Conservation (phyloP, 2,329 filamentous ascomycete species). For the Cadophora luteo-olivacea region DNA sequence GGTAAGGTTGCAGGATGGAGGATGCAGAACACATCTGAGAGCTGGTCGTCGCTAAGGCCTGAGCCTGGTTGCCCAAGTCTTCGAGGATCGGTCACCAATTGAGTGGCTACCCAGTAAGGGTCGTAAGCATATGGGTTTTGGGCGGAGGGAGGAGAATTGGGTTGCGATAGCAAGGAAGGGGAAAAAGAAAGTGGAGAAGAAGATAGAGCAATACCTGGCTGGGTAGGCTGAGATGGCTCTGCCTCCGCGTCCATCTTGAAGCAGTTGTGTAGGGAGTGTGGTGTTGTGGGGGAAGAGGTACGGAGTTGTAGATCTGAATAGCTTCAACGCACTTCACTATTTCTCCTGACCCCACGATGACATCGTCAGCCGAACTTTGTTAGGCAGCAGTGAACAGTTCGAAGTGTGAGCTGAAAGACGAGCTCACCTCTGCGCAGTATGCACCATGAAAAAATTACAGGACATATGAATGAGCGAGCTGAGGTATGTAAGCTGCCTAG, state of each 20-base stretch:
- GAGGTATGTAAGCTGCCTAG: constrained; percentile 6
- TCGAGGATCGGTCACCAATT: constrained; percentile 81
- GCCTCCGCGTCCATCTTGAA: constrained; percentile 36
- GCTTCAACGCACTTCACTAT: constrained; percentile 16
- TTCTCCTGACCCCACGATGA: constrained; percentile 13
- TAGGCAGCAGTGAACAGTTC: constrained; percentile 26
- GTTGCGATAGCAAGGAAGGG: constrained; percentile 20
- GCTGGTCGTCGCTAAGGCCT: constrained; percentile 80
- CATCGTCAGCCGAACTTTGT: constrained; percentile 13
- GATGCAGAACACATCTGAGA: constrained; percentile 88
- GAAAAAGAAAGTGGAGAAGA: constrained; percentile 16
- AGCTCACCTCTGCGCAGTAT: neutral
- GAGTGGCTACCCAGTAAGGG: constrained; percentile 63
- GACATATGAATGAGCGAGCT: neutral
- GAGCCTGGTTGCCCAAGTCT: constrained; percentile 81
- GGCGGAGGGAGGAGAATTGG: constrained; percentile 6
- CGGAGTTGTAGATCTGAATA: constrained; percentile 23
- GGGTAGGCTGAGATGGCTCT: constrained; percentile 32
- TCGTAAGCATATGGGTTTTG: constrained; percentile 31
- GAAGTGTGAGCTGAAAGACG: constrained; percentile 1
- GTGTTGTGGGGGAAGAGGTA: constrained; percentile 22
- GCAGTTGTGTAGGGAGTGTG: constrained; percentile 19
- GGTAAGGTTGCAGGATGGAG: constrained; percentile 79
- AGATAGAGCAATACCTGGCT: constrained; percentile 39
- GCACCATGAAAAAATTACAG: constrained; percentile 10